These are phyloP conservation scores for Spergularia marina DNA, from an alignment of 148 eudicot species.

Conservation along the genomic window DNA sequence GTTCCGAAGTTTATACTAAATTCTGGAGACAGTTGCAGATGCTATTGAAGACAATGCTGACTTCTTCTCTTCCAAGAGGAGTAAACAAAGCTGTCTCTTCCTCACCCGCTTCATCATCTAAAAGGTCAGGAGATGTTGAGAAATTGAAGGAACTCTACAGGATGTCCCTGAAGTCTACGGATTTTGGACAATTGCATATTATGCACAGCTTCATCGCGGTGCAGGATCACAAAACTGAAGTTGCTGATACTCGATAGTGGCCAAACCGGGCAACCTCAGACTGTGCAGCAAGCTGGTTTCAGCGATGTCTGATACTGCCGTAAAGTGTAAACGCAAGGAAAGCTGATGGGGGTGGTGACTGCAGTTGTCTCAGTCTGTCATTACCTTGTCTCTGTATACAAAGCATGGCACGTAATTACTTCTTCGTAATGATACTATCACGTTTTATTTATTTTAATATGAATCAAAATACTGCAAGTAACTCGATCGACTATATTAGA, in stretches of 20 bases:
- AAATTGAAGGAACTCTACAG: slow-evolving; percentile 86
- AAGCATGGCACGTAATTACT: no score
- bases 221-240: slow-evolving; percentile 1
- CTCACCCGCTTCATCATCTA: slow-evolving; percentile 36
- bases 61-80: slow-evolving; percentile 44
- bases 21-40: slow-evolving; percentile 85
- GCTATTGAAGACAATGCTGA: slow-evolving; percentile 73
- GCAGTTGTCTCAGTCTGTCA: no score
- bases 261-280: background rate
- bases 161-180: slow-evolving; percentile 63
- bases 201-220: slow-evolving; percentile 42
- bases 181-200: slow-evolving; percentile 54
- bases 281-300: background rate
- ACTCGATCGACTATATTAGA: no score
- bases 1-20: slow-evolving; percentile 36
- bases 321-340: no score
- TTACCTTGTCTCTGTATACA: no score
- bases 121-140: slow-evolving; percentile 53
- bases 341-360: no score
- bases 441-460: no score
- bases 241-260: background rate
- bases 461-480: no score
- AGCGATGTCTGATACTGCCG: background rate
- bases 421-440: no score
- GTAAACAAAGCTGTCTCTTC: slow-evolving; percentile 38